A percentile compares a stretch with the other conserved stretches of the same genome.
Conservation (phyloP, 257 asterid genomes). For the Lycium ferocissimum region DNA sequence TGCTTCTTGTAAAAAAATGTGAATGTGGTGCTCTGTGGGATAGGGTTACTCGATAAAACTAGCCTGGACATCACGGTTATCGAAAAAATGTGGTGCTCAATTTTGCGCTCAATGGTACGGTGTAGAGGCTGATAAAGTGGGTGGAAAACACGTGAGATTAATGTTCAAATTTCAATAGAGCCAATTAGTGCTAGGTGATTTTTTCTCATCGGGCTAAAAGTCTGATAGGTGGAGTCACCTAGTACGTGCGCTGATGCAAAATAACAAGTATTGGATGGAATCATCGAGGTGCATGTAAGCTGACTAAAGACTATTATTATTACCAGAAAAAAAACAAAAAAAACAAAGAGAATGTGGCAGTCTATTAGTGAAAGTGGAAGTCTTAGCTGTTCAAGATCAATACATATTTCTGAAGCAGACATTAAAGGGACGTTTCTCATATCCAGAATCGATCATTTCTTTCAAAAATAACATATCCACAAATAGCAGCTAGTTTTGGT, state of each 20-base stretch:
- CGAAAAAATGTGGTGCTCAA: too few species aligned
- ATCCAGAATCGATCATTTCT: not conserved
- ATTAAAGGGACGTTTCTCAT: not conserved
- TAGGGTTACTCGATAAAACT: too few species aligned
- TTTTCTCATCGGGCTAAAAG: not conserved
- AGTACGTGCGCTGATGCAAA: not conserved
- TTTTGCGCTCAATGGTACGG: not conserved
- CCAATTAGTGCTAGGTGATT: not conserved
- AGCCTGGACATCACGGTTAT: too few species aligned
- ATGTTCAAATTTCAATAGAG: not conserved
- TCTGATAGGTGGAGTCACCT: not conserved
- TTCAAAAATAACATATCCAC: not conserved
- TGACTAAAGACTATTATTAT: not conserved
- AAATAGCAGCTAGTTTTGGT: not conserved
- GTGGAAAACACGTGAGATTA: not conserved
- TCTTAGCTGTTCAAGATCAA: not conserved
- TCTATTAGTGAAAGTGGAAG: not conserved
- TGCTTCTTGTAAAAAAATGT: not conserved
- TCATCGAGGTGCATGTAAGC: not conserved
- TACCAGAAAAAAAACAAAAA: not conserved
- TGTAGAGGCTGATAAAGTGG: not conserved
- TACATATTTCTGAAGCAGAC: not conserved
- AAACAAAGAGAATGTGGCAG: not conserved
- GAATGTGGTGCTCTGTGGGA: not conserved
- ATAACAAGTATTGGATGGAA: not conserved